Evolutionary conservation across 2,329 filamentous ascomycete species (phyloP), one percentile per base, ranked within the genome.

Genomic region (Paraphaeosphaeria minitans): DNA sequence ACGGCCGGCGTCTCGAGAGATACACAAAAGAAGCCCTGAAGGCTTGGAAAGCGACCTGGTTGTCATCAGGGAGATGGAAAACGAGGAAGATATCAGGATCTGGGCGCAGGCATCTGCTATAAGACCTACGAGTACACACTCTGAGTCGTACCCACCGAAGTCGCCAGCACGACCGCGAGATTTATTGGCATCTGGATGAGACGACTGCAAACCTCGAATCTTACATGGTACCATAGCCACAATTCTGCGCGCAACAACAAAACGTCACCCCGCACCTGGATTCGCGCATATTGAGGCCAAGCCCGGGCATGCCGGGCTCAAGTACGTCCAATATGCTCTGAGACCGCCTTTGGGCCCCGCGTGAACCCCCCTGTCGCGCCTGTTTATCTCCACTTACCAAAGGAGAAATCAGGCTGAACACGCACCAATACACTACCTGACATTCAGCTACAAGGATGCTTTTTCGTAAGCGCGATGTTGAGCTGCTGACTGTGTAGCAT

Each of bases 161-260:
- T 62, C 60, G n/a, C 62, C 55, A 19, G 39, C 49, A 24, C 42
- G 53, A 14, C 58, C 60, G 22, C 48, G 41, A 22, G 64, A 66
- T 45, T 47, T 62, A 10, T 42, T 64, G 50, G 46, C 58, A 14
- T 56, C 53, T 8, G 59, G 54, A 13, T 66, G 61, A 66, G 50
- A 14, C 10, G 7, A 21, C 22, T 6, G 7, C 27, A 22, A n/a
- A 13, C 22, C 42, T 22, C 16, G 9, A 9, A 21, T 22, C 14
- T 10, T 37, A 54, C 16, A 3, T 24, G 37, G 1, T 19, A 16
- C n/a, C 13, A 51, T 29, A 16, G 35, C 50, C 37, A 37, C 50
- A 22, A 24, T 8, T n/a, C 31, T 13, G n/a, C 37, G 16, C 19
- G 12, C 27, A 29, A n/a, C 27, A 35, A 12, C 29, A 22, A 6